Base-by-base conservation (phyloP, 1,139 yeast genomes). In the Magnusiomyces fungicola region DNA sequence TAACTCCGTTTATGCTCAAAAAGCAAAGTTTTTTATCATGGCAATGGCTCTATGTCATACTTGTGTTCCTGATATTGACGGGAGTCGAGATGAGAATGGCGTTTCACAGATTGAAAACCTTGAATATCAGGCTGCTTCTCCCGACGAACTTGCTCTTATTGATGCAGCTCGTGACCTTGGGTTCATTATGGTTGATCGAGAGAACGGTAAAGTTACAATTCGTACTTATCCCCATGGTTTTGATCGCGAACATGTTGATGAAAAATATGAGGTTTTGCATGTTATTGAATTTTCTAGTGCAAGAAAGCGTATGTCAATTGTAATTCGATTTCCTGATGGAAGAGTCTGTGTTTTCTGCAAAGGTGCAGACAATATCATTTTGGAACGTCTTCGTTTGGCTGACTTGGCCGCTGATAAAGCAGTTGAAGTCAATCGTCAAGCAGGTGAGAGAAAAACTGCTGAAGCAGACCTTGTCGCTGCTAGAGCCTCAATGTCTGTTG, bases 81-180 rank as follows among this genome's bases (percentile, higher is more conserved):
- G 53, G 43, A 53, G 53, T n/a, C 57, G 52, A 33, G 56, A 52
- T 21, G 59, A 46, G 9, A 56, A 66, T 18, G 69, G 66, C 1
- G 69, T 65, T 3, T 71, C 67, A 10, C 83, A 76, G 45, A 77
- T 71, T 23, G 70, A 70, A 32, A 49, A 52, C 24, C 76, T 89
- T 21, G 79, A 78, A 45, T 94, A 90, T 60, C 97, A 89, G 63
- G 88, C 97, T 0, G 81, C 97, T 0, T 90, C 97, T 0, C 98
- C 98, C 0, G 98, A 92, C 69, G 99, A 92, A 64, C 68, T 90
- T 49, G 98, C 99, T 0, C 71, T 92, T 39, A 92, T 92, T 1
- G 80, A 84, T 51, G 98, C 97, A 1, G 98, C 98, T 0, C 74
- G 96, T 56, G 98, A 92, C 63, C 73, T 92, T 71, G 98, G 98